Evolutionary conservation across 345 rosid genomes (phyloP).

Genomic region (Salix caprea): DNA sequence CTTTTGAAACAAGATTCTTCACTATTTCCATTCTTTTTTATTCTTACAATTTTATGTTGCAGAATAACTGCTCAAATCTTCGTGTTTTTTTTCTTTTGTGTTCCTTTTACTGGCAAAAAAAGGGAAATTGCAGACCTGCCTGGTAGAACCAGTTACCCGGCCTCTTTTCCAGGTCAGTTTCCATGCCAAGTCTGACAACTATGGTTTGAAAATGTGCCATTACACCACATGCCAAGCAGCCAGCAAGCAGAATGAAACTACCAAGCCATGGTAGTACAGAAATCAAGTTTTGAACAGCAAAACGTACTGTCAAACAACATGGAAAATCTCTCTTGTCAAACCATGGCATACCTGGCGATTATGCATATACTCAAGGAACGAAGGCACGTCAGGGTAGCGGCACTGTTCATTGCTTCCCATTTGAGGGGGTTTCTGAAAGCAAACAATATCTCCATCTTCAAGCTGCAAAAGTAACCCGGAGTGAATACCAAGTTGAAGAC

Average conservation of each 20-base stretch:
- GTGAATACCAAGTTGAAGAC: background rate
- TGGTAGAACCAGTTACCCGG: background rate
- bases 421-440: conserved; percentile 70
- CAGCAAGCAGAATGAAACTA: background rate
- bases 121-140: background rate
- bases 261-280: background rate
- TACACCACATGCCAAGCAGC: background rate
- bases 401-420: conserved; percentile 48
- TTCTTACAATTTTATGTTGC: background rate
- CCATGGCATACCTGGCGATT: conserved; percentile 72
- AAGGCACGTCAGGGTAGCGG: conserved; percentile 75
- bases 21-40: background rate
- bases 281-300: background rate
- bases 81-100: background rate
- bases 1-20: background rate
- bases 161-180: background rate
- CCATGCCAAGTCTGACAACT: too few species aligned
- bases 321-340: background rate
- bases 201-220: background rate
- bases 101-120: background rate
- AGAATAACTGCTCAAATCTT: background rate
- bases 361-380: conserved; percentile 86
- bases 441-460: conserved; percentile 96
- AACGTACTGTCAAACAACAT: background rate
- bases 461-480: conserved; percentile 35